A percentile compares a stretch with the other conserved stretches of the same genome.
These are phyloP conservation scores for Deinandra increscens DNA, from an alignment of 129 eudicot species.

Conservation along the genomic window DNA sequence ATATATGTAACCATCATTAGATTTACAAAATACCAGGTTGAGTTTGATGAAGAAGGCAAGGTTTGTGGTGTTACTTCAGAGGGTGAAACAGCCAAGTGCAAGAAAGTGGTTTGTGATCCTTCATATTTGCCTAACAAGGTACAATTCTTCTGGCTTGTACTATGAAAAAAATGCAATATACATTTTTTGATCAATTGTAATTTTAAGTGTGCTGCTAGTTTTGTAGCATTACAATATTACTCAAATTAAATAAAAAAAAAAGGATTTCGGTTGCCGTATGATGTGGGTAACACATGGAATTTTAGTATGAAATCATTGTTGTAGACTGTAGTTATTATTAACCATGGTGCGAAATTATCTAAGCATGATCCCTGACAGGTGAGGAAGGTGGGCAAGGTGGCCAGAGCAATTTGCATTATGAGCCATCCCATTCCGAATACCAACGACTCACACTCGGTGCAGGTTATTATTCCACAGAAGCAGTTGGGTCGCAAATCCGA, in stretches of 20 bases:
- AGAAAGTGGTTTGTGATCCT: slow-evolving; percentile 95
- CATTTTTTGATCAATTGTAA: not conserved
- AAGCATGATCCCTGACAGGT: slow-evolving; percentile 49
- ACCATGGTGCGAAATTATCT: not conserved
- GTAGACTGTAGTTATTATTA: not conserved
- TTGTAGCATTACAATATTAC: not conserved
- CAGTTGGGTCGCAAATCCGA: slow-evolving; percentile 96
- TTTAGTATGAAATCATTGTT: not conserved
- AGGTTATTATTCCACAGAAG: slow-evolving; percentile 95
- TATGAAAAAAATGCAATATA: not conserved
- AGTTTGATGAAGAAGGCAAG: slow-evolving; percentile 85
- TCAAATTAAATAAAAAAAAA: not conserved
- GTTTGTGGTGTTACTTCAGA: slow-evolving; percentile 88
- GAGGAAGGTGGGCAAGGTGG: slow-evolving; percentile 92
- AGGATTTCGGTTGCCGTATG: not conserved
- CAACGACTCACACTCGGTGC: slow-evolving; percentile 85
- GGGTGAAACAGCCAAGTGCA: slow-evolving; percentile 93
- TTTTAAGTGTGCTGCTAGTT: not conserved
- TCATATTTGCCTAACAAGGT: slow-evolving; percentile 89
- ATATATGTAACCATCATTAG: not conserved
- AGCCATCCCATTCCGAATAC: slow-evolving; percentile 97
- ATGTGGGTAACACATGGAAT: not conserved
- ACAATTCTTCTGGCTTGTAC: not conserved
- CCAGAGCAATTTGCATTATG: slow-evolving; percentile 95
- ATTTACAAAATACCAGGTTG: slow-evolving; percentile 52